These are phyloP conservation scores for Epithele typhae DNA, from an alignment of 768 basidiomycete genomes.

Conservation along the genomic window DNA sequence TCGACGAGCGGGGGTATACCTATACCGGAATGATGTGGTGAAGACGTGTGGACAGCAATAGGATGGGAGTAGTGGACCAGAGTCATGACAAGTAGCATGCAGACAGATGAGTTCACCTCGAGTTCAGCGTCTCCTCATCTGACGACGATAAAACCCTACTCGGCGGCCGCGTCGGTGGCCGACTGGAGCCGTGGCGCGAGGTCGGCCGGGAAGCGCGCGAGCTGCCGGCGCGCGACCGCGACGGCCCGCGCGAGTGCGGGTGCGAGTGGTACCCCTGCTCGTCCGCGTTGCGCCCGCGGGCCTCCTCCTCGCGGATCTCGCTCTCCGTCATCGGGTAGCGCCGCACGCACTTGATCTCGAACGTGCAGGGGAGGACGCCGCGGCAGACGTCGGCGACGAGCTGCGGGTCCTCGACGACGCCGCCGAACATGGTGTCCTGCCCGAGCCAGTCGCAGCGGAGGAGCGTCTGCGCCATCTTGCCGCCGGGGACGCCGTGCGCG, in stretches of 20 bases:
- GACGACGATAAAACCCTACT: no score
- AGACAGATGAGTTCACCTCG: no score
- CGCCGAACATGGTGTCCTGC: constrained; percentile 56
- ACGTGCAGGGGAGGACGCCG: constrained; percentile 51
- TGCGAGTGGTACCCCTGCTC: constrained; percentile 19
- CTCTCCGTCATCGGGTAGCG: constrained; percentile 44
- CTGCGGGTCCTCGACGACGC: constrained; percentile 44
- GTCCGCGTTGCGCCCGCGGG: constrained; percentile 24
- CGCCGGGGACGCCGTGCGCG: constrained; percentile 63
- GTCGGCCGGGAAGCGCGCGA: constrained; percentile 19
- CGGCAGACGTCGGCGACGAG: constrained; percentile 38
- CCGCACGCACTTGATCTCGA: constrained; percentile 50
- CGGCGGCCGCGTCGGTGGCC: constrained; percentile 4
- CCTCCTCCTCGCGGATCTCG: constrained; percentile 47
- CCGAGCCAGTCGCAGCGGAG: constrained; percentile 66
- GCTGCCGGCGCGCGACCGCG: constrained; percentile 16
- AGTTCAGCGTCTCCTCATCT: no score
- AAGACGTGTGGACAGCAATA: not conserved
- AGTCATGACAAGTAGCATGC: no score
- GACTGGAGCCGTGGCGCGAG: constrained; percentile 11
- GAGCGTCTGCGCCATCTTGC: constrained; percentile 56
- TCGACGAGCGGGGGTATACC: constrained; percentile 2
- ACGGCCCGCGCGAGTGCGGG: constrained; percentile 12
- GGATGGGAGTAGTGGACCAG: no score
- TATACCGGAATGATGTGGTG: not conserved